Base-by-base conservation (phyloP, 768 basidiomycete species). In the Boletus tylopilopsis region DNA sequence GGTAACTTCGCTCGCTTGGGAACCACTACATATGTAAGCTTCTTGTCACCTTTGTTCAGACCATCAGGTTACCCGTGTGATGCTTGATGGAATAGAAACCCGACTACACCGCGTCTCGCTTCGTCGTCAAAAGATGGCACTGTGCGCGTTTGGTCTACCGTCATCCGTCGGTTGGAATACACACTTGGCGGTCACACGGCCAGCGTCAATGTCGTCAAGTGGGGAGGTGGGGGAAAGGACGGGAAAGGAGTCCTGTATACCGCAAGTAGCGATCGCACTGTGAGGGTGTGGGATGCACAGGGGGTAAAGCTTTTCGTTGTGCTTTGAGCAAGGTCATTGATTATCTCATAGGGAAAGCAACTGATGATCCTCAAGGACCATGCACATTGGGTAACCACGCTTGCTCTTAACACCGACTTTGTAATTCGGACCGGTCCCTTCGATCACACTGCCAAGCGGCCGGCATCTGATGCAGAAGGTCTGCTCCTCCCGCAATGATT, bases 381-480 rank as follows among this genome's bases (percentile, higher is more conserved):
- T 60, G 96, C 94, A 0, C 96, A 99, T 62, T 98, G 94, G 95
- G 96, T 99, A 8, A 99, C 94, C 18, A 98, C 94, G 0, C 81
- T 99, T 37, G 85, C 96, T 4, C 76, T 97, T 47, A 95, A 94
- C 68, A 94, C 94, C 10, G 95, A 99, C 64, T 96, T 94, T 61
- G 82, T 95, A 23, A 77, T 96, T 5, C 85, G 94, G 21, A 97
- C 95, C 0, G 95, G 95, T 0, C 94, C 95, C 0, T 98, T 89
- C 59, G 94, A 97, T 65, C 90, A 96, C 58, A 87, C 78, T 2
- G 81, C 79, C 37, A 94, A 89, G 68, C 78, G 76, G 47, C 88
- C 93, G 0, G 70, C 77, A 7, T 85, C 85, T 6, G 89, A 95
- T 47, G 84, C 82, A 64, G 87, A 96, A 72, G 93, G 90, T 90